phyloP scores from a whole-genome alignment of 352 stramenopile species.

The Globisporangium viniferum region DNA sequence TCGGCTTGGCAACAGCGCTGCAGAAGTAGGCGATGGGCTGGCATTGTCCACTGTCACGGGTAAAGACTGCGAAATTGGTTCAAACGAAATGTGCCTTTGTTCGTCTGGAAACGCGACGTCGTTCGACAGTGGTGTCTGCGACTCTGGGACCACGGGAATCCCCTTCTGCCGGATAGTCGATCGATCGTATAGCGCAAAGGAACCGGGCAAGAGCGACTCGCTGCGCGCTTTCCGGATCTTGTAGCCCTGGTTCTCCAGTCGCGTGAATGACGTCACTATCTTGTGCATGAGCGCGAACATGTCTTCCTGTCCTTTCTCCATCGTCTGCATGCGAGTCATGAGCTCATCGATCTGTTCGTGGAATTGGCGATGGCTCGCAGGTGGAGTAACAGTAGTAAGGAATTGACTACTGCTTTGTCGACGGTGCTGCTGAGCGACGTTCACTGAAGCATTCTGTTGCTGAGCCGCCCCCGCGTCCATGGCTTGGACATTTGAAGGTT shows the following conservation, averaged over 20 bases:
- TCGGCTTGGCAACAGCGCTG: not conserved
- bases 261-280: not conserved
- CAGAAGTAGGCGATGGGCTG: not conserved
- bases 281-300: constrained; percentile 11
- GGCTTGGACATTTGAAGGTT: too few relatives aligned
- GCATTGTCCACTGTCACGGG: not conserved
- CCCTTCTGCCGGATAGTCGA: not conserved
- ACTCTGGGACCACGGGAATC: not conserved
- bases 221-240: not conserved
- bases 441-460: not conserved
- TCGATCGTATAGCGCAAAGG: too few relatives aligned
- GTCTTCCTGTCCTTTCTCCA: constrained; percentile 3
- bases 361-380: not conserved
- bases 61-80: not conserved
- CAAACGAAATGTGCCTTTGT: not conserved
- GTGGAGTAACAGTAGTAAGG: not conserved
- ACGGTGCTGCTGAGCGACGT: not conserved
- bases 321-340: not conserved
- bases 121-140: not conserved
- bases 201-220: not conserved
- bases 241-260: not conserved
- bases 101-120: not conserved
- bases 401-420: not conserved
- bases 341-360: constrained; percentile 1
- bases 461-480: not conserved